Evolutionary conservation across 305 asterid species (phyloP), one percentile per base, ranked within the genome.

Genomic region (Fraxinus sp.): DNA sequence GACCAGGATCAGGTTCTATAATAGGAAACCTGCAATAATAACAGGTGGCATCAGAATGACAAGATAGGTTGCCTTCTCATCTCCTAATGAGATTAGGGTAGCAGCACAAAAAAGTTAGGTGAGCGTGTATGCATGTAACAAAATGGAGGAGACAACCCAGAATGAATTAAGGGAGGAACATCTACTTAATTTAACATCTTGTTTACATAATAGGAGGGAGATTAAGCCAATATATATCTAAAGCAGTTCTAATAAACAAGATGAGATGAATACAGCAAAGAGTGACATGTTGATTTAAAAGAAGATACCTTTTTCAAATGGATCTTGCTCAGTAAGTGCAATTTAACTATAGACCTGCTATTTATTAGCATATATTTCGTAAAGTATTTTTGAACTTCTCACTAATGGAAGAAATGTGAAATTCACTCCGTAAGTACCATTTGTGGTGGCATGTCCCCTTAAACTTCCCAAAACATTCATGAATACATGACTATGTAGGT

Each of bases 1-100:
- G 99, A 79, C 98, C 98, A 49, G 97, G 98, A 90, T 95, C 98
- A 35, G 99, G 99, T 87, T 92, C 99, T 85, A 96, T 83, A 80
- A 95, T 95, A 49, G 99, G 99, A 92, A 96, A 95, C 88, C 98
- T 96, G 90, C 75, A 81, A 66, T 37, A 66, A 39, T 75, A 24
- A 73, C 84, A 83, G 80, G 26, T 11, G 5, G 75, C 70, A 81
- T 76, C 39, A 35, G 82, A 59, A 62, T 28, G 77, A 20, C 62
- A 46, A 75, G 28, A 10, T 52, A 75, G 59, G 79, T 22, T 16
- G 62, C 74, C 59, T 26, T 72, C 77, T 59, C 55, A 59, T 26
- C 49, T 80, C 75, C 32, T 55, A 84, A 57, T 11, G 79, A 72
- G 49, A 66, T 66, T 68, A 32, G 57, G 28, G n/a, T 7, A 81